Conservation (phyloP, 2,329 filamentous ascomycete species). For the Rhynchosporium graminicola region DNA sequence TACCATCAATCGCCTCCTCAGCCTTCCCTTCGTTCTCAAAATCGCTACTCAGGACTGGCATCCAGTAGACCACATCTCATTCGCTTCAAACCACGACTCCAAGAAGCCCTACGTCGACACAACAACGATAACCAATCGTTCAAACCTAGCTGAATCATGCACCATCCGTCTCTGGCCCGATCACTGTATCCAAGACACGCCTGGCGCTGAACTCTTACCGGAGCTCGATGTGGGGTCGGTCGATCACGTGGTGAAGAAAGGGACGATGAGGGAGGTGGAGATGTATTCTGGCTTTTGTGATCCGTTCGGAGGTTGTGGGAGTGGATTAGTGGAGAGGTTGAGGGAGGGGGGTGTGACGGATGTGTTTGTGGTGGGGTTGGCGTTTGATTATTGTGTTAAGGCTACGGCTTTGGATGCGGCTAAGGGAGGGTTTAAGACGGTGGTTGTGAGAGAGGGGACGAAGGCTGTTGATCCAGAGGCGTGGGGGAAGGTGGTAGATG, state of each 20-base stretch:
- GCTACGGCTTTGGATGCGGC: slow-evolving; percentile 77
- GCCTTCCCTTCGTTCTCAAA: slow-evolving; percentile 68
- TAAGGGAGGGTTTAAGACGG: slow-evolving; percentile 74
- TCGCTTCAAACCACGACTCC: slow-evolving; percentile 74
- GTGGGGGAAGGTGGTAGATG: slow-evolving; percentile 56
- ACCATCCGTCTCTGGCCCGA: slow-evolving; percentile 79
- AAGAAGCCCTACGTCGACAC: slow-evolving; percentile 68
- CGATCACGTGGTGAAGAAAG: slow-evolving; percentile 76
- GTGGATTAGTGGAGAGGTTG: slow-evolving; percentile 62
- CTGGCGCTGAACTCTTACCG: slow-evolving; percentile 71
- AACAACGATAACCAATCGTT: slow-evolving; percentile 66
- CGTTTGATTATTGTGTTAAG: slow-evolving; percentile 87
- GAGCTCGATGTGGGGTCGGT: slow-evolving; percentile 65
- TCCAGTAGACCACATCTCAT: slow-evolving; percentile 80
- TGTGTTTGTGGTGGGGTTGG: slow-evolving; percentile 84
- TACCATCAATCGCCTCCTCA: slow-evolving; percentile 73
- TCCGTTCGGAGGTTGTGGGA: slow-evolving; percentile 67
- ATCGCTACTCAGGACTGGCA: slow-evolving; percentile 95
- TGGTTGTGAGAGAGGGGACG: slow-evolving; percentile 77
- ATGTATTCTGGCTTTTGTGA: slow-evolving; percentile 95
- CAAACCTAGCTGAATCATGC: slow-evolving; percentile 63
- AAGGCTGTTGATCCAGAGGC: slow-evolving; percentile 64
- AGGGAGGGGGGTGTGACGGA: slow-evolving; percentile 63
- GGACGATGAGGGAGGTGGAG: slow-evolving; percentile 71
- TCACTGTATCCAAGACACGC: slow-evolving; percentile 79